Percentiles rank a stretch among this genome's conserved stretches.
phyloP scores from a whole-genome alignment of 2,329 filamentous ascomycete species.

The Pseudofabraea citricarpa region DNA sequence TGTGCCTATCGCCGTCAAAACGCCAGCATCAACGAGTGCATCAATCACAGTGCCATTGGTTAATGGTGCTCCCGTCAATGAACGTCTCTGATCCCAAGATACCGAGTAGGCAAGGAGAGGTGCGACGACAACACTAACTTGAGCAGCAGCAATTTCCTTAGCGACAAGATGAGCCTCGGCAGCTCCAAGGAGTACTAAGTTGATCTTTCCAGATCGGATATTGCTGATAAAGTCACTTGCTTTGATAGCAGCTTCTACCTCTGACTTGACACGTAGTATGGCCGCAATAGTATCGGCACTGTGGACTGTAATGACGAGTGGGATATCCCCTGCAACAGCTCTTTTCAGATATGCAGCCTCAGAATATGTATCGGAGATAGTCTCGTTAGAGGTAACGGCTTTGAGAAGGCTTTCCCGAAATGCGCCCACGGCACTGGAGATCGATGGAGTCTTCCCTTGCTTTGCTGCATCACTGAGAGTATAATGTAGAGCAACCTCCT shows the following conservation, averaged over 20 bases:
- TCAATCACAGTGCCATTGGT: slow-evolving; percentile 61
- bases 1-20: slow-evolving; percentile 52
- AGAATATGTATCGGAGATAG: slow-evolving; percentile 36
- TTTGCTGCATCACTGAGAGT: slow-evolving; percentile 47
- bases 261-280: slow-evolving; percentile 51
- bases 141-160: slow-evolving; percentile 48
- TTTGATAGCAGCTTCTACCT: slow-evolving; percentile 41
- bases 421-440: slow-evolving; percentile 47
- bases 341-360: slow-evolving; percentile 46
- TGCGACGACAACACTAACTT: slow-evolving; percentile 55
- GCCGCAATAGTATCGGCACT: slow-evolving; percentile 59
- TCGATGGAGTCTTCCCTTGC: slow-evolving; percentile 38
- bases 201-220: slow-evolving; percentile 29
- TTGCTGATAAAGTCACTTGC: slow-evolving; percentile 9
- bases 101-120: slow-evolving; percentile 51
- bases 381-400: slow-evolving; percentile 37
- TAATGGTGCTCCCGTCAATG: slow-evolving; percentile 58
- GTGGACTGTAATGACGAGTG: slow-evolving; percentile 55
- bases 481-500: slow-evolving; percentile 54
- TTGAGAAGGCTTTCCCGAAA: slow-evolving; percentile 50
- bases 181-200: slow-evolving; percentile 55
- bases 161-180: slow-evolving; percentile 60
- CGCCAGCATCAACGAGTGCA: slow-evolving; percentile 51
- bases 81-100: slow-evolving; percentile 57
- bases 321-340: slow-evolving; percentile 48